A percentile compares a stretch with the other conserved stretches of the same genome.
phyloP scores from a whole-genome alignment of 148 eudicot species.

The Vaccinium corymbosum region DNA sequence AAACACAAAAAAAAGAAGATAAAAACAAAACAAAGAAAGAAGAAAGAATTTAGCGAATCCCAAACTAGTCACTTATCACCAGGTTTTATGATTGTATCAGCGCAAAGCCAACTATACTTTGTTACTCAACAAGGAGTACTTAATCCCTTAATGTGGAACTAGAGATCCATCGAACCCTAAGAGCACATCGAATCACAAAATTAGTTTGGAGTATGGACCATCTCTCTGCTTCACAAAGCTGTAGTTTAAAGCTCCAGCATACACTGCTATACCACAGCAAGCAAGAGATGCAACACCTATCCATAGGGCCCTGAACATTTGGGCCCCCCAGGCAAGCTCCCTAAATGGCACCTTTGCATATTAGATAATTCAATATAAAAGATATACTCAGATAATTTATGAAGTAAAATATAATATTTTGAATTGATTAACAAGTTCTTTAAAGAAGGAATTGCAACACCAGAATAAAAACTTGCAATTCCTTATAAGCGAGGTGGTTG shows the following conservation, averaged over 20 bases:
- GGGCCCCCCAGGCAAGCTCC: too few species aligned
- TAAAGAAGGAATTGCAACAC: too few species aligned
- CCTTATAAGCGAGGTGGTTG: too few species aligned
- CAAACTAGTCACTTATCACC: background rate
- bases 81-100: background rate
- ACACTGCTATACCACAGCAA: background rate
- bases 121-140: background rate
- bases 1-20: background rate
- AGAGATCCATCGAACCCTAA: background rate
- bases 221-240: background rate
- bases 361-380: too few species aligned
- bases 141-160: background rate
- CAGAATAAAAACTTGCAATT: too few species aligned
- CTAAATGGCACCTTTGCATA: too few species aligned
- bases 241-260: background rate
- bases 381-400: too few species aligned
- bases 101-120: background rate
- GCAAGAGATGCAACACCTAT: conserved; percentile 9
- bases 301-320: background rate
- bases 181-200: background rate
- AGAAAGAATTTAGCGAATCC: background rate
- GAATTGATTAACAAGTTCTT: too few species aligned
- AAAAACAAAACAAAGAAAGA: background rate
- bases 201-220: background rate
- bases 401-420: too few species aligned